Evolutionary conservation across 768 basidiomycete species (phyloP), one percentile per base, ranked within the genome.

Genomic region (Terana coerulea): DNA sequence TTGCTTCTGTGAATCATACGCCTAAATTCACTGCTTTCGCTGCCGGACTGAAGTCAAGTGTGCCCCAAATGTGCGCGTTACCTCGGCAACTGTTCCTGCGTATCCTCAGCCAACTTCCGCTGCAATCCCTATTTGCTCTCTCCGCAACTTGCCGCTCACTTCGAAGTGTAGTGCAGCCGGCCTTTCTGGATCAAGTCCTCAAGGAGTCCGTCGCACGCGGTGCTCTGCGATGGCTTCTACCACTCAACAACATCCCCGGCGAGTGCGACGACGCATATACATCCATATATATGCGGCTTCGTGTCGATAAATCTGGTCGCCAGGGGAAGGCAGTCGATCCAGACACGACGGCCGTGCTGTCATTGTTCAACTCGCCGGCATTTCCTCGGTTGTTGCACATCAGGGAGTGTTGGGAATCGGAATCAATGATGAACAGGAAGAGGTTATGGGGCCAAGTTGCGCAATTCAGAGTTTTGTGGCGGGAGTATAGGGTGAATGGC

Each of bases 361-460:
- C 8, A 17, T 17, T 39, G 24, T 25, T 50, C 36, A 15, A 22
- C 22, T 25, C 19, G 28, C 21, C 48, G 25, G 19, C 11, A 5
- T 50, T 40, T 29, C 48, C 37, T 24, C 35, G 36, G 10, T 29
- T 50, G 14, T 17, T 37, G 36, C 41, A 40, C 34, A 25, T 50
- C 6, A 19, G 21, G 19, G 48, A 35, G 25, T 50, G 48, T 25
- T 50, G 48, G 21, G 36, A 22, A 9, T 40, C 36, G 17, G 48
- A 50, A 26, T 50, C 48, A 29, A 50, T 50, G 48, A 25, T 25
- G 36, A 50, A 40, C 39, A 22, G 48, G 19, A 22, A 28, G n/a
- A 35, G 48, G 6, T 17, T 50, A 10, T 50, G 48, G 48, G 48
- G 48, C 24, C 39, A 40, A 37, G 48, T 50, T 22, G 24, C 24